These are phyloP conservation scores for Polyporus tsugae DNA, from an alignment of 1,284 basidiomycete genomes.

Conservation along the genomic window DNA sequence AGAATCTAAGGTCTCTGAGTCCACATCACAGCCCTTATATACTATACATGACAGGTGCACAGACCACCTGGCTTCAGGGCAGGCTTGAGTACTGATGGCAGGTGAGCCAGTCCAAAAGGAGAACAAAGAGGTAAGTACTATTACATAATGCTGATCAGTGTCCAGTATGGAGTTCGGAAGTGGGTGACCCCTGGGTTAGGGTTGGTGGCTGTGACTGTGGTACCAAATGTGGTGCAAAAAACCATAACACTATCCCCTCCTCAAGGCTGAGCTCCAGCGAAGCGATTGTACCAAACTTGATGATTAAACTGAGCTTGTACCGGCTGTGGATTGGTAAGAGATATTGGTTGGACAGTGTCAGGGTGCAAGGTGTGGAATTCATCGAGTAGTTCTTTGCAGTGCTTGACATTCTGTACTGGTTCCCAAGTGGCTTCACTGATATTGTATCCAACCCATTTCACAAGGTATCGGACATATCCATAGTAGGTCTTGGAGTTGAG, in stretches of 20 bases:
- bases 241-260: constrained; percentile 3
- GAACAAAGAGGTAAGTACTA: no score
- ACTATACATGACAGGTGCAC: no score
- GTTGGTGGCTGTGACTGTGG: no score
- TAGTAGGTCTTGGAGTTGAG: background rate
- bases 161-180: no score
- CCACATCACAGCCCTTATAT: no score
- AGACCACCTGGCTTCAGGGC: no score
- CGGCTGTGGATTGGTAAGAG: background rate
- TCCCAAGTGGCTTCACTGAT: background rate
- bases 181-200: no score
- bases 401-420: background rate
- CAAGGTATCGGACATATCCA: background rate
- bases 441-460: background rate
- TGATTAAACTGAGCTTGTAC: background rate
- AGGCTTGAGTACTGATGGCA: no score
- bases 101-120: no score
- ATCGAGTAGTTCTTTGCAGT: background rate
- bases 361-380: background rate
- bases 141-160: no score
- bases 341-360: background rate
- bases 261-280: constrained; percentile 1
- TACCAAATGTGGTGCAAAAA: background rate
- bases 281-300: background rate
- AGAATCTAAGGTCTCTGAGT: no score